phyloP scores from a whole-genome alignment of 2,329 filamentous ascomycete genomes.

The Penicillium aurantiogriseum region DNA sequence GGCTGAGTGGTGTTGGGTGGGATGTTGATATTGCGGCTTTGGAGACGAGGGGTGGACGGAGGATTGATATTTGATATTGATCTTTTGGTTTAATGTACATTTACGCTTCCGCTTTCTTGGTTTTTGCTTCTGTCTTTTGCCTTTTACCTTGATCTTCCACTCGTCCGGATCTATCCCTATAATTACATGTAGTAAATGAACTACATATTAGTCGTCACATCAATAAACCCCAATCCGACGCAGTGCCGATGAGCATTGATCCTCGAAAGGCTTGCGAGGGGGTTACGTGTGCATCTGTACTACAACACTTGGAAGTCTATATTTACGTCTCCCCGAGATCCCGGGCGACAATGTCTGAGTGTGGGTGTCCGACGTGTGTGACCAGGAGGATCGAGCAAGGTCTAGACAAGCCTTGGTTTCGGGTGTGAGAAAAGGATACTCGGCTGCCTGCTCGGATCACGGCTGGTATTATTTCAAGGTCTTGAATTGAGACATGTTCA shows the following conservation, averaged over 20 bases:
- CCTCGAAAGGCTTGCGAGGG: neutral
- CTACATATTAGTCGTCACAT: neutral
- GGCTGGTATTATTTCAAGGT: neutral
- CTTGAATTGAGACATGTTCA: neutral
- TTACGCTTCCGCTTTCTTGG: neutral
- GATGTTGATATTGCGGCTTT: constrained; percentile 62
- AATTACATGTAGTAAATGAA: neutral
- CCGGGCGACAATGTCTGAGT: neutral
- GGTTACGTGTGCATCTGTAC: constrained; percentile 8
- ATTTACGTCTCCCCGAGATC: neutral
- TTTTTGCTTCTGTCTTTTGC: neutral
- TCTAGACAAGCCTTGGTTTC: neutral
- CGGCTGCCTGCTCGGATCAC: neutral
- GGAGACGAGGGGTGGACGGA: constrained; percentile 60
- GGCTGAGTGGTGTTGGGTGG: constrained; percentile 59
- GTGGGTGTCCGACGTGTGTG: constrained; percentile 2
- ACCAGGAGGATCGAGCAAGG: neutral
- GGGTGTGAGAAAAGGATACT: neutral
- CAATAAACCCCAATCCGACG: neutral
- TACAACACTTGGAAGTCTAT: neutral
- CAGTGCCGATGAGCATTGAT: neutral
- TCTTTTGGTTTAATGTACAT: neutral
- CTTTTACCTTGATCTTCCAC: neutral
- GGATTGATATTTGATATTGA: constrained; percentile 25
- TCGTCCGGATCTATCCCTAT: neutral